Base-by-base conservation (phyloP, 225 moss, liverwort and hornwort genomes). In the Straminergon stramineum region DNA sequence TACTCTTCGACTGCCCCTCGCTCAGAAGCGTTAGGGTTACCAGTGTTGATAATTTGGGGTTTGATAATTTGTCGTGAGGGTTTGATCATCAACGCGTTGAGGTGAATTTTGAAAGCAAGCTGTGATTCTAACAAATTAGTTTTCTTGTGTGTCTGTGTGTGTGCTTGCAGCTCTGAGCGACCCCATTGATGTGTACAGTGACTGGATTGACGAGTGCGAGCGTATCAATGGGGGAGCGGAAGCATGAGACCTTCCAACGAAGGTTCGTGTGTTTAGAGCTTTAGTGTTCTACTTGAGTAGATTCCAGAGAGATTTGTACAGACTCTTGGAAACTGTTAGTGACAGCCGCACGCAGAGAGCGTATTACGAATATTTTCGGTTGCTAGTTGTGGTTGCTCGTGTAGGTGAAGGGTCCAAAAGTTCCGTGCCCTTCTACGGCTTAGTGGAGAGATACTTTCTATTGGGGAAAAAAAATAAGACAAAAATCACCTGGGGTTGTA, bases 171-270 rank as follows among this genome's bases (percentile, higher is more conserved):
- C 96, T 48, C 87, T 97, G 85, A 96, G 95, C 91, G 96, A 95
- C 31, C 96, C 96, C 31, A 96, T 97, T 70, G 97, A 97, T 82
- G 96, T 97, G 53, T 97, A 94, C 85, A 92, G 94, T 48, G 94
- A 94, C 60, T 94, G 94, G 94, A 92, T 94, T 82, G 94, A 94
- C 52, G 94, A 94, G 91, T 94, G 94, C 63, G 94, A 94, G 90
- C 94, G 92, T 35, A 92, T 92, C 85, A 94, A 94, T 68, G 94
- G 94, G 14, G 92, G 92, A 83, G 92, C 92, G 55, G 92, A 94
- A 82, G 86, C 93, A n/a, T 94, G 75, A 90, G 55, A 32, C 65
- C 17, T 68, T 30, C 6, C 11, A 83, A 64, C 56, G 82, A n/a
- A 62, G 71, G 48, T 10, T 79, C n/a, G 43, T 37, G 16, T 61